Base-by-base conservation (phyloP, 164 flowering plant genomes). In the Magnolia changhungtana region DNA sequence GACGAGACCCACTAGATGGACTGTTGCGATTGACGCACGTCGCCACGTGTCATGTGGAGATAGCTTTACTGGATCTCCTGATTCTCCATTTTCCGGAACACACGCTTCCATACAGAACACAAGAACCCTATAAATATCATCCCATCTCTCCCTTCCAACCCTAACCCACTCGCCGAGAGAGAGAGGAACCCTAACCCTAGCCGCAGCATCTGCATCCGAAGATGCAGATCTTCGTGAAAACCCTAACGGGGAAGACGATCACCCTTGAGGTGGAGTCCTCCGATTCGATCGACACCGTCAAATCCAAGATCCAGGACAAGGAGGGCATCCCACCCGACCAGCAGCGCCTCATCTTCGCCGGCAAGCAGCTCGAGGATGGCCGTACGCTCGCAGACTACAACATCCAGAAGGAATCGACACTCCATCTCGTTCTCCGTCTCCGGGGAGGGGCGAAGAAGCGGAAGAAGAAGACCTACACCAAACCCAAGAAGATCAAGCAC, bases 171-270 rank as follows among this genome's bases (percentile, higher is more conserved):
- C 31, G 13, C 37, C 63, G 5, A 61, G 69, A 24, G 69, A 1
- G 29, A 10, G 11, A 0, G 14, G 10, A 9, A 55, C 13, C 1
- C 19, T 11, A 55, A 55, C 61, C 61, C 16, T 8, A 55, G 61
- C 61, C 10, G 13, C 18, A 16, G 61, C 13, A 16, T 37, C 45
- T 11, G 61, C 61, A 11, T 16, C 61, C 55, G 13, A 58, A 73
- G 78, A 89, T 89, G 90, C 92, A 89, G 87, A 89, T 89, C 81
- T 87, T 87, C 86, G 89, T 89, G 76, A 86, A 87, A 80, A 87
- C 88, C 86, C 87, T 86, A 52, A 84, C 88, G 21, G 92, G 89
- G 29, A 89, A 89, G 82, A 89, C 90, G 63, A 85, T 85, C 20
- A 87, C 88, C 75, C 84, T 87, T 0, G 89, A 84, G 85, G 86